Percentiles rank a stretch among this genome's conserved stretches.
phyloP scores from a whole-genome alignment of 768 basidiomycete species.

The Russula lepida region DNA sequence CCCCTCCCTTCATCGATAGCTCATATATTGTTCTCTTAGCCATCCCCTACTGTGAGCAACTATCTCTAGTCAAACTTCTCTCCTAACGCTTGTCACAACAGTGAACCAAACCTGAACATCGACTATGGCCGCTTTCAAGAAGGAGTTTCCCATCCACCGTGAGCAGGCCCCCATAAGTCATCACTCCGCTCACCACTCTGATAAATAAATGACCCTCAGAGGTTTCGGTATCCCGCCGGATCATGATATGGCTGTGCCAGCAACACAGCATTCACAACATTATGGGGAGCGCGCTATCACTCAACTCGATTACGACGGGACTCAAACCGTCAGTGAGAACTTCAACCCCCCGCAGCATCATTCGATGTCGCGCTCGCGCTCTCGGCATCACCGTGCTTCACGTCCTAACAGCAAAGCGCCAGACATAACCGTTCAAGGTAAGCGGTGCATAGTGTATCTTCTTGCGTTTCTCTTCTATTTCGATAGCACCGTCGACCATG shows the following conservation, averaged over 20 bases:
- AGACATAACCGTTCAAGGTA: constrained; percentile 14
- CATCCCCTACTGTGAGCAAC: background rate
- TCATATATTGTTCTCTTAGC: background rate
- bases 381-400: constrained; percentile 7
- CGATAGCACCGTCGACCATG: constrained; percentile 8
- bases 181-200: background rate
- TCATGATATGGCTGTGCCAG: constrained; percentile 6
- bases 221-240: background rate
- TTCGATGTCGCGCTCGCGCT: constrained; percentile 2
- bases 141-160: constrained; percentile 6
- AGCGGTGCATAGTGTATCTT: background rate
- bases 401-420: constrained; percentile 13
- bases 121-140: constrained; percentile 20
- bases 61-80: background rate
- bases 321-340: constrained; percentile 7
- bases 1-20: background rate
- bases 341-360: background rate
- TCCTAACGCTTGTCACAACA: background rate
- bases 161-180: background rate
- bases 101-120: constrained; percentile 15
- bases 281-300: constrained; percentile 18
- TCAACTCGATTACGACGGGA: constrained; percentile 11
- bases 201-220: background rate
- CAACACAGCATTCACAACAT: constrained; percentile 10
- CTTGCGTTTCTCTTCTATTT: background rate